These are phyloP conservation scores for Fraxinus quadrangulata DNA, from an alignment of 257 asterid genomes.

Conservation along the genomic window DNA sequence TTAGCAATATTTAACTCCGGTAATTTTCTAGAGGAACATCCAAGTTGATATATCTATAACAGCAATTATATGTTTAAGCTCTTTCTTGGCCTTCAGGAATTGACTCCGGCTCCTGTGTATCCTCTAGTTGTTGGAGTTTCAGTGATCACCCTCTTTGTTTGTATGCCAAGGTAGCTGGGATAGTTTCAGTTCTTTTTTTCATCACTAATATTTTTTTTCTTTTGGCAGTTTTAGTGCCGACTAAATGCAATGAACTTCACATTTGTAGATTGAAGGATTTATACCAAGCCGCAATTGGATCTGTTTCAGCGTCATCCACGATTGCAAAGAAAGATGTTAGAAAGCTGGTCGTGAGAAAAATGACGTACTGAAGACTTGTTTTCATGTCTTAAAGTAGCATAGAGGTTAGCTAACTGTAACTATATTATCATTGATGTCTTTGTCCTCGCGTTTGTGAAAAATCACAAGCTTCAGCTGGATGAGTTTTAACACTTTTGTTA, in stretches of 20 bases:
- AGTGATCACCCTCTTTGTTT: constrained; percentile 67
- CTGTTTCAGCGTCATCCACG: constrained; percentile 38
- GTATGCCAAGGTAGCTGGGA: constrained; percentile 78
- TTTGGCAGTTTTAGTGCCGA: background rate
- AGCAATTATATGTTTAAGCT: background rate
- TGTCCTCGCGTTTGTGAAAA: background rate
- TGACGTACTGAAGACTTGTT: constrained; percentile 52
- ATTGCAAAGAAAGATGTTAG: constrained; percentile 65
- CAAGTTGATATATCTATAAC: background rate
- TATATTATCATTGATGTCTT: background rate
- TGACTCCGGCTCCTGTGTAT: constrained; percentile 86
- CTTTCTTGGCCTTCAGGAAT: constrained; percentile 53
- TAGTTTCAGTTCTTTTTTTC: background rate
- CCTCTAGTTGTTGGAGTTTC: constrained; percentile 78
- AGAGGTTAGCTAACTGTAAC: background rate
- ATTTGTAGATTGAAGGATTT: constrained; percentile 70
- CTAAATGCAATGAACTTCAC: background rate
- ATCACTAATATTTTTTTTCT: background rate
- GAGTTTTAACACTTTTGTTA: background rate
- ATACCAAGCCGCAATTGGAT: constrained; percentile 54
- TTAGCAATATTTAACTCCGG: background rate
- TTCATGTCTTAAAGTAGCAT: background rate
- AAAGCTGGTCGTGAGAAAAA: constrained; percentile 57
- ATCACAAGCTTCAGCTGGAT: constrained; percentile 4
- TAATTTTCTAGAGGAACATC: background rate